Base-by-base conservation (phyloP, 306 rosid species). In the Sindora glabra region DNA sequence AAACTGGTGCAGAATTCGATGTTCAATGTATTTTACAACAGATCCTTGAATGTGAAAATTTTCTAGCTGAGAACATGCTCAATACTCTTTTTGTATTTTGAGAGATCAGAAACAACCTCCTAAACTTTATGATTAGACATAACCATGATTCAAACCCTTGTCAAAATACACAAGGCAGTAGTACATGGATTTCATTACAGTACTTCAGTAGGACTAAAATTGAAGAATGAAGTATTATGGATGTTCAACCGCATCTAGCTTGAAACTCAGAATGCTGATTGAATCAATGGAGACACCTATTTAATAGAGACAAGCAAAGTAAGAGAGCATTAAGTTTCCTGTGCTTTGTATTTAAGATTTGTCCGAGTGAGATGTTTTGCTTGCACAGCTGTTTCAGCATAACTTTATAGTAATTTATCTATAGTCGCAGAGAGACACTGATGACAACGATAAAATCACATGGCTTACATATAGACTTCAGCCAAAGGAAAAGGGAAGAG, bases 1-100 rank as follows among this genome's bases (percentile, higher is more conserved):
- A 92, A 81, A 92, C 99, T 92, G 95, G 41, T 69, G 64, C 56
- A 19, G 18, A 64, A 44, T 37, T 71, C 67, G 61, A 52, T 30
- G 60, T 10, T 70, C 34, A 30, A 42, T 44, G 51, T 26, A 29
- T 64, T 70, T 72, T 65, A 36, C 49, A 80, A 55, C 48, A 48
- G 21, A 57, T 19, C 32, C 65, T 62, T 3, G 19, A 37, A 62
- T 42, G 49, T 17, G 7, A 48, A 29, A 10, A 73, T 5, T 12
- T 48, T 32, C 21, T 10, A 12, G 40, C 63, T 41, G 42, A 68
- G 37, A 56, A 41, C 14, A 66, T 19, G 39, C 8, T 42, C 42
- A 3, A 7, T 17, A 68, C 47, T 48, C 46, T 29, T 48, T 18
- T 22, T 48, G 19, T 17, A 25, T n/a, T n/a, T n/a, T n/a, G n/a